Base-by-base conservation (phyloP, 1,284 basidiomycete species). In the Coniferiporia weirii region DNA sequence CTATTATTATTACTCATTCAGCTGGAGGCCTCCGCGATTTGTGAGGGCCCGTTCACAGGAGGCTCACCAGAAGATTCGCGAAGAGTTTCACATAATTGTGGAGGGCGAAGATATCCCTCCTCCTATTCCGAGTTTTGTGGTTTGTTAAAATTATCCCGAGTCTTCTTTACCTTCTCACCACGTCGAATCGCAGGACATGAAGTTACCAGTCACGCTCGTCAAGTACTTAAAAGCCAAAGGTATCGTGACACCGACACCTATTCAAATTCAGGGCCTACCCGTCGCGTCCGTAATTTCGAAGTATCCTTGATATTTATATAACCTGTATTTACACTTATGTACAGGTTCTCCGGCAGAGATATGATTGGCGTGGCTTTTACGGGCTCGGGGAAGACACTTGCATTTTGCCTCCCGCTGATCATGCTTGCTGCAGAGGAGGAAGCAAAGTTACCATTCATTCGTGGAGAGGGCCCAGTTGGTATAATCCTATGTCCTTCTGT, bases 381-480 rank as follows among this genome's bases (percentile, higher is more conserved):
- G n/a, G 95, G 95, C 15, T 91, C 92, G 1, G 95, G 95, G 20
- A 95, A 94, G 72, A 94, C 93, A 0, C 81, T 96, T 34, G 86
- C 93, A 0, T 98, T 98, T 73, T 92, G 93, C 66, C 75, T 97
- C 9, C 95, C 95, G 0, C 78, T 95, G n/a, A 93, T 97, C 65
- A 96, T 99, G 93, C 79, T 94, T 62, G 89, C 93, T 0, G 78
- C 95, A 17, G 95, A 99, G 75, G 94, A 97, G 72, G 95, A 99
- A 72, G 79, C 78, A 57, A 94, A 92, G 65, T 75, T 99, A 19
- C 89, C 96, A 0, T 95, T 98, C 71, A 76, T 89, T 15, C 85
- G 90, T 54, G 95, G 95, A 1, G 97, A 99, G 77, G 96, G 97
- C 0, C 97, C 97, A 0, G 89, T 97, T 2, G 97, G 95, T 0